Percentiles rank a stretch among this genome's conserved stretches.
Evolutionary conservation across 1,139 yeast genomes (phyloP).

Genomic region (Blastobotrys serpentis): DNA sequence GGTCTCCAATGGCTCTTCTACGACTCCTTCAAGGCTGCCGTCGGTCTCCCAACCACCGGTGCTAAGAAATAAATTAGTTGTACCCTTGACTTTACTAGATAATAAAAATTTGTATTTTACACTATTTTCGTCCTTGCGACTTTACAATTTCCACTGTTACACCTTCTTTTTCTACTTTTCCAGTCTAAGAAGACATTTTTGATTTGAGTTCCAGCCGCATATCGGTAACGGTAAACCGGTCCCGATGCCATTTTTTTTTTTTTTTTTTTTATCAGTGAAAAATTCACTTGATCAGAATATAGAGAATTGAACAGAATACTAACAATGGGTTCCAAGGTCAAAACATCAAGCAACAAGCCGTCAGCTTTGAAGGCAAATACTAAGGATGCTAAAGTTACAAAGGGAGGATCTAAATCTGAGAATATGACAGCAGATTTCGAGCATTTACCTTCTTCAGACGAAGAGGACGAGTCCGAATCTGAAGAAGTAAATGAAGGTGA

Average conservation of each 20-base stretch:
- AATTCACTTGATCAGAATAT: not conserved
- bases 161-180: too few species aligned
- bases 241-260: not conserved
- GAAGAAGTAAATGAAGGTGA: conserved; percentile 30
- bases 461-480: conserved; percentile 23
- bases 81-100: not conserved
- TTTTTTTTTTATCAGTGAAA: not conserved
- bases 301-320: not conserved
- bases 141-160: not conserved
- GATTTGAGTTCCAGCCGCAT: not conserved
- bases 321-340: not conserved
- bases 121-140: not conserved
- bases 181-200: too few species aligned
- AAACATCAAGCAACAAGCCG: not conserved
- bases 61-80: conserved; percentile 16
- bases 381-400: conserved; percentile 20
- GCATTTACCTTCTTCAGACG: conserved; percentile 36
- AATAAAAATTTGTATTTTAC: not conserved
- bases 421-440: conserved; percentile 38
- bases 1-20: conserved; percentile 96
- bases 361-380: conserved; percentile 14
- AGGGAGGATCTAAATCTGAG: conserved; percentile 17
- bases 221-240: not conserved
- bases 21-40: conserved; percentile 87
- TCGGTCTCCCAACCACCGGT: conserved; percentile 84